Evolutionary conservation across 345 rosid genomes (phyloP).

Genomic region (rapeseed (Brassica napus)): DNA sequence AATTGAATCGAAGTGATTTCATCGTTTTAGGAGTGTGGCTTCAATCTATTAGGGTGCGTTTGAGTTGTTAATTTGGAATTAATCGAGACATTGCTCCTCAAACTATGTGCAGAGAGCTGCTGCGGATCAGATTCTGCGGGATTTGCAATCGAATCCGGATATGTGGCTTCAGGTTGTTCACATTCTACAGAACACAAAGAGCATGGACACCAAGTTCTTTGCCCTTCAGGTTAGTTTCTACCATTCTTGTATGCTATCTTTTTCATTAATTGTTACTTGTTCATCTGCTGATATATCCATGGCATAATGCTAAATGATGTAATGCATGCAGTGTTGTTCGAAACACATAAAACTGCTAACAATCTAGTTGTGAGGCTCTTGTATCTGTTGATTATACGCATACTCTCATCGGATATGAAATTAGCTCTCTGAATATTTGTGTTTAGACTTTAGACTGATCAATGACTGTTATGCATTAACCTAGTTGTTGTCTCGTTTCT

Average conservation of each 20-base stretch:
- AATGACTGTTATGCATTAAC: conserved; percentile 5
- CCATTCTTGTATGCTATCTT: neutral
- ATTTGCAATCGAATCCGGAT: conserved; percentile 89
- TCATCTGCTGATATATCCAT: neutral
- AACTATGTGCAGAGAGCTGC: conserved; percentile 71
- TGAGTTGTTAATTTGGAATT: conserved; percentile 12
- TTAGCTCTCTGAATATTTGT: neutral
- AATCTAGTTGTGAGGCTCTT: conserved; percentile 20
- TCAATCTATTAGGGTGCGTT: neutral
- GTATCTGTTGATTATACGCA: neutral
- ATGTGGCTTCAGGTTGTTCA: conserved; percentile 99
- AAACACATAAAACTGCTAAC: neutral
- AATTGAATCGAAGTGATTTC: neutral
- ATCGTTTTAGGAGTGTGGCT: neutral
- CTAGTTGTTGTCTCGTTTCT: neutral
- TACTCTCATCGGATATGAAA: neutral
- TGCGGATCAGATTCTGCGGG: conserved; percentile 95
- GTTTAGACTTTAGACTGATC: neutral
- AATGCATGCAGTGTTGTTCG: neutral
- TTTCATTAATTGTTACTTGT: neutral
- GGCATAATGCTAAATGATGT: neutral
- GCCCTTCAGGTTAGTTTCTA: conserved; percentile 78
- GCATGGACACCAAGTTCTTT: conserved; percentile 91
- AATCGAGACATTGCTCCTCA: conserved; percentile 10
- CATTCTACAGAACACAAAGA: conserved; percentile 75